Base-by-base conservation (phyloP, 2,329 filamentous ascomycete species). In the Fusarium tupiense region DNA sequence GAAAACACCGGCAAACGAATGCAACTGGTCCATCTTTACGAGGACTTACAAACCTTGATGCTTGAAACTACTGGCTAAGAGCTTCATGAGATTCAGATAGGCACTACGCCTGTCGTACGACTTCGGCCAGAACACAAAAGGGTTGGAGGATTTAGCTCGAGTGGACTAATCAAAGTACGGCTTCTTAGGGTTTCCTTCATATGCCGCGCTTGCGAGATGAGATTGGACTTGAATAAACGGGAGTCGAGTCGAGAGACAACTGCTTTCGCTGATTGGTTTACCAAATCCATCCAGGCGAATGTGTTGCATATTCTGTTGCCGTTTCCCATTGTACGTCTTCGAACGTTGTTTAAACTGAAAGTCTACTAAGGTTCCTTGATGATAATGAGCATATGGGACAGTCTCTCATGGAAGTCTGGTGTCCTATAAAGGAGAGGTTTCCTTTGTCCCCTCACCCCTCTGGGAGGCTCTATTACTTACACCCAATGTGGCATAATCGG, bases 171-270 rank as follows among this genome's bases (percentile, higher is more conserved):
- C 5, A 50, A 50, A 3, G 20, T 8, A 50, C 20, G 16, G 22
- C 29, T 13, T 31, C 7, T n/a, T 19, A 19, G 3, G 16, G 14
- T 2, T 16, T 14, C 29, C 14, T 31, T n/a, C 47, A 33, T 50
- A 33, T 31, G 10, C 8, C 7, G 9, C 22, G 26, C 8, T 37
- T 37, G 9, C 1, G 20, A n/a, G 14, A 31, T n/a, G 7, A 17
- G 16, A 33, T 1, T 1, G 1, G 29, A 12, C 29, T 19, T 9
- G 10, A 14, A n/a, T 17, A 9, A 16, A n/a, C 1, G 10, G 20
- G 5, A 19, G 5, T 17, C 10, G 9, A n/a, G 26, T 5, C 20
- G 20, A 49, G 14, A 50, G 10, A n/a, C 16, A 31, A 12, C 10
- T 31, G 5, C 29, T 12, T 50, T n/a, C 16, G 7, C 31, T 31